Evolutionary conservation across 163 green algal genomes (phyloP).

Genomic region (Prototheca cutis): DNA sequence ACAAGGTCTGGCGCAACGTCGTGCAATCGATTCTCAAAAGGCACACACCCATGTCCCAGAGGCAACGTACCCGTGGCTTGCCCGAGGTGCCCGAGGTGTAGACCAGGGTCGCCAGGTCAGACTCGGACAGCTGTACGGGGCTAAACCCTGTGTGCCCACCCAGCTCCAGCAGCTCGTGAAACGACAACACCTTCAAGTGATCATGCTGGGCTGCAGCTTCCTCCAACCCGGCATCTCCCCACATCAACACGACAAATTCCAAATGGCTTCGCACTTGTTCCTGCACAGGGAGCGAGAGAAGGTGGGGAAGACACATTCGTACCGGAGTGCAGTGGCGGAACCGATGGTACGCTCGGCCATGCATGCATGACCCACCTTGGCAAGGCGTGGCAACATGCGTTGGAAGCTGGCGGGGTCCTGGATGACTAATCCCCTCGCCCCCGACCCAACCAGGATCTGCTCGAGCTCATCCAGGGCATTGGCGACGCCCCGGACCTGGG

Average conservation of each 20-base stretch:
- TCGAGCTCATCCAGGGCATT: slow-evolving; percentile 62
- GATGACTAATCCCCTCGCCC: slow-evolving; percentile 51
- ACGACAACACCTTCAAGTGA: slow-evolving; percentile 37
- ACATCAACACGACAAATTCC: slow-evolving; percentile 56
- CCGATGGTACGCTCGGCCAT: too few species aligned
- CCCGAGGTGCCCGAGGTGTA: slow-evolving; percentile 81
- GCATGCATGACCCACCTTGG: slow-evolving; percentile 1
- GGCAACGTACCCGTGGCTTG: slow-evolving; percentile 43
- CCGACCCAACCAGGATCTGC: slow-evolving; percentile 65
- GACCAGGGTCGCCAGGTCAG: slow-evolving; percentile 63
- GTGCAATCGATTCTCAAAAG: too few species aligned
- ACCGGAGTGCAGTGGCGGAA: too few species aligned
- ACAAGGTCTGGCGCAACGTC: too few species aligned
- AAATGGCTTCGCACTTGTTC: background rate
- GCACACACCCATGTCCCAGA: too few species aligned
- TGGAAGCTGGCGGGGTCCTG: slow-evolving; percentile 53
- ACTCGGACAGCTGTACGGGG: background rate
- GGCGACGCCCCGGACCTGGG: slow-evolving; percentile 51
- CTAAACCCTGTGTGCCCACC: slow-evolving; percentile 12
- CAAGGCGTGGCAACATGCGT: slow-evolving; percentile 45
- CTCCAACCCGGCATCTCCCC: slow-evolving; percentile 31
- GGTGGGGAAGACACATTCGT: too few species aligned
- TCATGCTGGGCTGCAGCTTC: slow-evolving; percentile 5
- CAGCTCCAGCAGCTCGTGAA: slow-evolving; percentile 36
- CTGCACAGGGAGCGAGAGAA: too few species aligned